These are phyloP conservation scores for Cutaneotrichosporon curvatum DNA, from an alignment of 1,284 basidiomycete genomes.

Conservation along the genomic window DNA sequence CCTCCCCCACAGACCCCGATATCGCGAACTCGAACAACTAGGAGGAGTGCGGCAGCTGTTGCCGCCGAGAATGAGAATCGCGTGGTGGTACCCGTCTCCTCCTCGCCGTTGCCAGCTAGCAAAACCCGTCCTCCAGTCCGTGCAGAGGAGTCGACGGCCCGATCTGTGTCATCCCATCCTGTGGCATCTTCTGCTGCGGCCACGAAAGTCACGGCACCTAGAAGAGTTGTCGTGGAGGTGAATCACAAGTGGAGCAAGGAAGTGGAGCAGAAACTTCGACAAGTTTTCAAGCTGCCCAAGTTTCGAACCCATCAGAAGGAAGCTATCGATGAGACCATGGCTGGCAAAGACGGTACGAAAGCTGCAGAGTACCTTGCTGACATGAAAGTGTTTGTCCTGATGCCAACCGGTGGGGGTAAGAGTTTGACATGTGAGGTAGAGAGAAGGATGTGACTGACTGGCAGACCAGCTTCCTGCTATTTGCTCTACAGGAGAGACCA, in stretches of 20 bases:
- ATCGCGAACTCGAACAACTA: not conserved
- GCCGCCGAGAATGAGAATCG: no score
- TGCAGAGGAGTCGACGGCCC: not conserved
- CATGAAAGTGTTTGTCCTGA: constrained; percentile 36
- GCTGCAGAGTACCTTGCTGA: no score
- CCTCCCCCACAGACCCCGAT: not conserved
- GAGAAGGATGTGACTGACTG: not conserved
- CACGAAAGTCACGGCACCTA: not conserved
- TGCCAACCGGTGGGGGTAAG: constrained; percentile 97
- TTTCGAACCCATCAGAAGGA: constrained; percentile 84
- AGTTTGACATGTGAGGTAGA: constrained; percentile 60
- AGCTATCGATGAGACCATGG: constrained; percentile 70
- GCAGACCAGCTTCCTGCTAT: constrained; percentile 73
- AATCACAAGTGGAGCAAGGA: constrained; percentile 53
- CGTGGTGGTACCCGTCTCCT: no score
- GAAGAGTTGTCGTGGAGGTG: constrained; percentile 21
- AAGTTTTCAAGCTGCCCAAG: constrained; percentile 59
- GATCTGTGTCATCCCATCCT: not conserved
- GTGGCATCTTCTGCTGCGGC: no score
- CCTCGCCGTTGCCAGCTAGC: no score
- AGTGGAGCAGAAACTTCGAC: constrained; percentile 57
- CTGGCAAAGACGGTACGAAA: constrained; percentile 57
- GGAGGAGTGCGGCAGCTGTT: no score
- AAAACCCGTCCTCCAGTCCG: constrained; percentile 5
- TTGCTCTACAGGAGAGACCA: constrained; percentile 62